phyloP scores from a whole-genome alignment of 768 basidiomycete species.

The Lentinula raphanica region DNA sequence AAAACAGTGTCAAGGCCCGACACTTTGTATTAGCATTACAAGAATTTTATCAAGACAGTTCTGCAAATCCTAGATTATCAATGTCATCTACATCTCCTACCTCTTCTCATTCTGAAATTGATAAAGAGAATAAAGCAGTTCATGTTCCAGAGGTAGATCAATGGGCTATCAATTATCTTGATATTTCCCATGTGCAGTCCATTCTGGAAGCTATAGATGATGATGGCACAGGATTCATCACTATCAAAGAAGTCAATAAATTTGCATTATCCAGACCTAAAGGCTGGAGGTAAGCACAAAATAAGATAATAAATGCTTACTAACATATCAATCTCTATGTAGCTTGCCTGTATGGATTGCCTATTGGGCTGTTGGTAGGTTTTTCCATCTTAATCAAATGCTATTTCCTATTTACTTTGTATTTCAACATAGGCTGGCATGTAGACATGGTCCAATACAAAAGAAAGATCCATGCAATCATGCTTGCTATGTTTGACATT shows the following conservation, averaged over 20 bases:
- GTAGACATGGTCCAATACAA: constrained; percentile 10
- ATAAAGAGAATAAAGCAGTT: neutral
- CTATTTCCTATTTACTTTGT: constrained; percentile 1
- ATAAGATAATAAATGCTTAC: too few species aligned
- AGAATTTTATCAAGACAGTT: constrained; percentile 27
- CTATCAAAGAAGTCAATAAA: constrained; percentile 25
- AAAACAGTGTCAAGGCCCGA: constrained; percentile 28
- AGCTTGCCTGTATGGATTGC: constrained; percentile 27
- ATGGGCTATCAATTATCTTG: constrained; percentile 28
- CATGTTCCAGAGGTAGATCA: constrained; percentile 16
- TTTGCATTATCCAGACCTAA: constrained; percentile 25
- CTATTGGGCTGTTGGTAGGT: constrained; percentile 28
- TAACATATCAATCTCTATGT: neutral
- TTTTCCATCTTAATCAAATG: neutral
- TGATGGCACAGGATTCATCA: constrained; percentile 31
- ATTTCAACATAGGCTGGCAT: neutral
- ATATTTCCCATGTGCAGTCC: constrained; percentile 22
- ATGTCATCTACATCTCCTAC: too few species aligned
- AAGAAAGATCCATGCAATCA: constrained; percentile 10
- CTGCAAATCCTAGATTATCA: neutral
- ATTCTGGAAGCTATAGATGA: constrained; percentile 33
- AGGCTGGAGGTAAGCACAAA: constrained; percentile 22
- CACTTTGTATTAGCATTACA: constrained; percentile 31
- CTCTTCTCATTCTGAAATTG: too few species aligned
- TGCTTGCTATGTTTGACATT: neutral